Conservation (phyloP, 2,329 filamentous ascomycete genomes). For the Neonectria sp. region DNA sequence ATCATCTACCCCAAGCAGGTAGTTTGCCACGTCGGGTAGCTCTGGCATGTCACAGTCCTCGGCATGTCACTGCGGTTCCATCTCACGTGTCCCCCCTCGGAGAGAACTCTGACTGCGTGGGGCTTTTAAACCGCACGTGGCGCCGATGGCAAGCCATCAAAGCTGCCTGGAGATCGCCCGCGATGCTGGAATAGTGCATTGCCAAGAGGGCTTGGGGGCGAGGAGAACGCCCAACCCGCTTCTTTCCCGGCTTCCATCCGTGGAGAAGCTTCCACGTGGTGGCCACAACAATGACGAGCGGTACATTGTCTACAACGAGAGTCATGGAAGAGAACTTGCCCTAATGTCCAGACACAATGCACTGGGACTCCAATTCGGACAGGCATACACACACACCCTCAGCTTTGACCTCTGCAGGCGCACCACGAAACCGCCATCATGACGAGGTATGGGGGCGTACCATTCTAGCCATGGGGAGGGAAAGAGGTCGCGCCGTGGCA, state of each 20-base stretch:
- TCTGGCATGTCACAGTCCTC: not conserved
- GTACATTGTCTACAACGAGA: slow-evolving; percentile 38
- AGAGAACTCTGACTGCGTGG: not conserved
- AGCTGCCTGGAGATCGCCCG: slow-evolving; percentile 2
- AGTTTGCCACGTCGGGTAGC: not conserved
- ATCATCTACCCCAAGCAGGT: not conserved
- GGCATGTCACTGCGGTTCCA: not conserved
- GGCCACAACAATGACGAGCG: slow-evolving; percentile 1
- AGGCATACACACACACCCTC: slow-evolving; percentile 1
- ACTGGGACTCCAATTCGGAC: not conserved
- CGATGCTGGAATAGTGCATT: slow-evolving; percentile 5
- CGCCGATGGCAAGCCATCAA: slow-evolving; percentile 18
- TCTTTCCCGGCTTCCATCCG: slow-evolving; percentile 14
- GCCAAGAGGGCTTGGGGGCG: not conserved
- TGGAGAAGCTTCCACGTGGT: slow-evolving; percentile 25
- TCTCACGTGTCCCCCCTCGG: not conserved
- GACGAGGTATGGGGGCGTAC: not conserved
- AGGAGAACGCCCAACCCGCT: slow-evolving; percentile 10
- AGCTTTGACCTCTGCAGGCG: slow-evolving; percentile 12
- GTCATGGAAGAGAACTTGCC: slow-evolving; percentile 35
- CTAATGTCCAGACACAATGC: slow-evolving; percentile 6
- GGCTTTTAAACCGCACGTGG: slow-evolving; percentile 15
- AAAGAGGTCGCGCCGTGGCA: slow-evolving; percentile 1
- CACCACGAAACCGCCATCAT: slow-evolving; percentile 17
- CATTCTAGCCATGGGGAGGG: slow-evolving; percentile 4